A percentile compares a stretch with the other conserved stretches of the same genome.
Evolutionary conservation across 169 alveolate genomes (phyloP).

Genomic region (Neospora caninum): DNA sequence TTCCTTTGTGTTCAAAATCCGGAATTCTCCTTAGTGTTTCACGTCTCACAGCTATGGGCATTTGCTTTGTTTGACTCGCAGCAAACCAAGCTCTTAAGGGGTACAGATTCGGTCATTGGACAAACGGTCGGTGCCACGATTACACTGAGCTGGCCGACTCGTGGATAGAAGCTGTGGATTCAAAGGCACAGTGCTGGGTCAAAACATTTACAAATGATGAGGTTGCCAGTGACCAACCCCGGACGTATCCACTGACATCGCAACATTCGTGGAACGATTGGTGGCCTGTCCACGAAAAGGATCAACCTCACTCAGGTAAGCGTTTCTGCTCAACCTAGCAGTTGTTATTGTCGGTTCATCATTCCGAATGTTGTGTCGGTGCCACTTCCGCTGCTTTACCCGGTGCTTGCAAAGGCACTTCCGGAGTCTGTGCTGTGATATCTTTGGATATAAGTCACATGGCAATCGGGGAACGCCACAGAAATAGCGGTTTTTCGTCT

Average conservation of each 20-base stretch:
- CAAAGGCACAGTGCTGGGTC: constrained; percentile 53
- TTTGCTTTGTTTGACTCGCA: background rate
- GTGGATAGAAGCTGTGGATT: background rate
- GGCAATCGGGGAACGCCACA: too few species aligned
- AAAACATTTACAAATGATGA: constrained; percentile 38
- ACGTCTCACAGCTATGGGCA: too few species aligned
- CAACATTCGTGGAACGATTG: background rate
- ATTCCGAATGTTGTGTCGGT: too few species aligned
- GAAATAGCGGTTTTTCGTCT: too few species aligned
- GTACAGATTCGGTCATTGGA: constrained; percentile 48
- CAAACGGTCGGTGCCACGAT: constrained; percentile 16
- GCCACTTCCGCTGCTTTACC: too few species aligned
- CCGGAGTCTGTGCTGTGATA: too few species aligned
- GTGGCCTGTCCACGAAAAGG: background rate
- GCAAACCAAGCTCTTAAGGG: constrained; percentile 43
- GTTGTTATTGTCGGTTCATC: too few species aligned
- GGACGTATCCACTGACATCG: background rate
- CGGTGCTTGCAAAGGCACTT: too few species aligned
- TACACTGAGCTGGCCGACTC: background rate
- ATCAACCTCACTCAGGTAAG: constrained; percentile 21
- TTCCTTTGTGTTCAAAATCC: too few species aligned
- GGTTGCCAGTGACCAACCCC: constrained; percentile 57
- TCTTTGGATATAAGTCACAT: too few species aligned
- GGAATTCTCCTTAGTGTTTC: too few species aligned
- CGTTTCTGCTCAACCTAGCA: background rate